Evolutionary conservation across 352 stramenopile genomes (phyloP), one percentile per base, ranked within the genome.

Genomic region (Phytophthora macrochlamydospora): DNA sequence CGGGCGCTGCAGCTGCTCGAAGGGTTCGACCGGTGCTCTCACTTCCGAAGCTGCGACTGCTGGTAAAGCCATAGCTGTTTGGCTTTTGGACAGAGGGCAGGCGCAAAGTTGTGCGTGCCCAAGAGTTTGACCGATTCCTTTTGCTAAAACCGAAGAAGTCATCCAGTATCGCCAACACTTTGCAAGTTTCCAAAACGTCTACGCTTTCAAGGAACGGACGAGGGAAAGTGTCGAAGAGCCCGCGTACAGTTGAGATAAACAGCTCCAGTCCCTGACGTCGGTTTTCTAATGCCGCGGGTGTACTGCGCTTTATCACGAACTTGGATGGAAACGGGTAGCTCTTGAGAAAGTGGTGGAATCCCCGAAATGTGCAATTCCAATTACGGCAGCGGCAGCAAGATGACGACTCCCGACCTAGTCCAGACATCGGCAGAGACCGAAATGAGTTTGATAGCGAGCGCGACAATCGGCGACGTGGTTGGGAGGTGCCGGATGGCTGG

Each of bases 281-380:
- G 24, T 57, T 69, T 49, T 87, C 75, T 5, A 89, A 46, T 7
- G 71, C 59, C 6, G 66, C 42, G 31, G 73, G 58, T 1, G 72
- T 73, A 42, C 59, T 79, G 30, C 72, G 71, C 59, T 81, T 82
- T 29, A 90, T 63, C 43, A 85, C 45, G 48, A 84, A 64, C 62
- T 85, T 84, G 30, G 78, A 69, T 52, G 81, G 81, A 57, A 90
- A 90, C 28, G 69, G 67, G 54, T 85, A 88, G 28, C 59, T 72
- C 52, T 86, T 84, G 43, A 85, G 60, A 44, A 83, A 64, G 45
- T 62, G 61, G 40, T 90, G 62, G 4, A 88, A 71, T 9, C 76
- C 78, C 35, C 62, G 67, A 59, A 90, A 90, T 7, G 78, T 71
- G 40, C 81, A 90, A 31, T 73, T 80, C 40, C 73, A 73, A 33